A percentile compares a stretch with the other conserved stretches of the same genome.
These are phyloP conservation scores for Crithidia expoeki DNA, from an alignment of 208 protist species.

Conservation along the genomic window DNA sequence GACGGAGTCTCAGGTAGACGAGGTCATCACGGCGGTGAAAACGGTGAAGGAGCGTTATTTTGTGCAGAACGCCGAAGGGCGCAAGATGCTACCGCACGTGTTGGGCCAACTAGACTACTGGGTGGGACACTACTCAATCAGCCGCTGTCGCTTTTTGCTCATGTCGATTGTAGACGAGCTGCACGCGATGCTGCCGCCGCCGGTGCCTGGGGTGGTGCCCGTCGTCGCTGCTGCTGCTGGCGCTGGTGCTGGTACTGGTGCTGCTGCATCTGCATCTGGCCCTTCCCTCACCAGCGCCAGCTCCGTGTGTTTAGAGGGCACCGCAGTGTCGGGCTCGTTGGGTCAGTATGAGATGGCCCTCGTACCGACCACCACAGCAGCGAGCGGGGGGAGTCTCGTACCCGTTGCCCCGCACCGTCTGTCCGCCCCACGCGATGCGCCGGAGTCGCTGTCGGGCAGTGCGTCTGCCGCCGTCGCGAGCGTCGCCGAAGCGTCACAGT, in stretches of 20 bases:
- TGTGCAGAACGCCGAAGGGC: slow-evolving; percentile 39
- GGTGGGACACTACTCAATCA: slow-evolving; percentile 59
- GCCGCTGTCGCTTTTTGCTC: slow-evolving; percentile 72
- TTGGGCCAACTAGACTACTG: slow-evolving; percentile 66
- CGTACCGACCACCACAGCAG: background rate
- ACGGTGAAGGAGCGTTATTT: slow-evolving; percentile 60
- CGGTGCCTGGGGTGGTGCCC: background rate
- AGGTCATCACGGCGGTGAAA: slow-evolving; percentile 59
- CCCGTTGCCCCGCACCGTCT: background rate
- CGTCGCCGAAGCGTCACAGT: slow-evolving; percentile 10
- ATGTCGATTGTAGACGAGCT: slow-evolving; percentile 60
- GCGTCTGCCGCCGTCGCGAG: background rate
- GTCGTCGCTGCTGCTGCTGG: background rate
- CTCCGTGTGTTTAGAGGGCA: background rate
- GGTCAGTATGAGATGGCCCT: background rate
- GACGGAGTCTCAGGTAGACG: slow-evolving; percentile 72
- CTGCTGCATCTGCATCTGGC: background rate
- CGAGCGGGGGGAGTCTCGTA: background rate
- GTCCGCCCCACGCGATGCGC: background rate
- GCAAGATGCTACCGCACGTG: slow-evolving; percentile 43
- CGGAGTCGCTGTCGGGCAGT: background rate
- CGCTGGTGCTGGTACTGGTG: background rate
- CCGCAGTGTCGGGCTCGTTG: background rate
- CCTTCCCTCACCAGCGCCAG: background rate
- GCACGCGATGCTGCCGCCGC: slow-evolving; percentile 19